Evolutionary conservation across 441 rosid species (phyloP), one percentile per base, ranked within the genome.

Genomic region (Adansonia grandidieri): DNA sequence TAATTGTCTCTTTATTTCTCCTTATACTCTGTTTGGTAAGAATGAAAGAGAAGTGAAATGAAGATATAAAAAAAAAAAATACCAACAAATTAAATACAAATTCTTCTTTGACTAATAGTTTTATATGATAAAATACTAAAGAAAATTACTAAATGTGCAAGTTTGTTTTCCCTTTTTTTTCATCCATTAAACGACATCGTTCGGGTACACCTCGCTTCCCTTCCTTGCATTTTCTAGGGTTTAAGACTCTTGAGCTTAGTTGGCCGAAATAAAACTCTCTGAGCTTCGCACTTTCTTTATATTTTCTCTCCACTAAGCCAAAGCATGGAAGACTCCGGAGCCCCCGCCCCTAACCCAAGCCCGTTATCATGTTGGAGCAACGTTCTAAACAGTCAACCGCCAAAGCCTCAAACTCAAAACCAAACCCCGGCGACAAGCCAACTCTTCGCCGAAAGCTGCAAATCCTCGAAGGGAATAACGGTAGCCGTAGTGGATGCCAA

Each of bases 401-500:
- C 86, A 44, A 80, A 84, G 78, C 83, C 78, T 45, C 84, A 77
- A 11, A 17, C 44, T 4, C 65, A 47, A 20, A 74, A 74, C 71
- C 77, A 7, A 77, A 2, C 79, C 37, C 28, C 54, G 17, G 32
- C 79, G 44, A 28, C 89, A 6, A 74, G 74, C 65, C 85, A 80
- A 47, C 28, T 82, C 32, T 74, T 85, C 64, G 91, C 87, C 37
- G 89, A 86, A 40, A 86, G 86, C 86, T 92, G 95, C 88, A 88
- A 88, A 82, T 95, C 96, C 77, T 74, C 89, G 0, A 87, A 85
- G 22, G 98, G 98, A 13, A 87, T 95, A 78, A 87, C 97, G 1
- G 64, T 91, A 42, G 97, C 98, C 1, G 95, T 95, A 4, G 82
- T 95, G 45, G 98, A 95, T 60, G 96, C 98, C 20, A 95, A 92